Base-by-base conservation (phyloP, 2,329 filamentous ascomycete species). In the Pyrenochaeta sp. region DNA sequence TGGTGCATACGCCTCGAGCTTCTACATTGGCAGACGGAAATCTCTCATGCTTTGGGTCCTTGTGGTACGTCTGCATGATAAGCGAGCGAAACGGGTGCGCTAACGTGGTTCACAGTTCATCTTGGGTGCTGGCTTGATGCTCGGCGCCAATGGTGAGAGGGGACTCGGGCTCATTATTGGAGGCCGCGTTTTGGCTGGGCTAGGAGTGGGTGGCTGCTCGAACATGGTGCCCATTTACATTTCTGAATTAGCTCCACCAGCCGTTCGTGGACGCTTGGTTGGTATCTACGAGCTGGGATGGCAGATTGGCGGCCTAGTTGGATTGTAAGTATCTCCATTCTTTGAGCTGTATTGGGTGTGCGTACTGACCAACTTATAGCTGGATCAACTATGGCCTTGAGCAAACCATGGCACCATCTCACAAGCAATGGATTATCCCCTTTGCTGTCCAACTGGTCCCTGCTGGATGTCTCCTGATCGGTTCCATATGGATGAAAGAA, bases 61-160 rank as follows among this genome's bases (percentile, higher is more conserved):
- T 22, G 55, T 92, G 51, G 52, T 55, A 29, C 27, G 52, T 49
- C 13, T 20, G 8, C 5, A 4, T 6, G 14, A 3, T 13, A 9
- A 21, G 6, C 21, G 13, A 13, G 11, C 4, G 7, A n/a, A n/a
- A 29, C 34, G 3, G 7, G 10, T 11, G 20, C 5, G 17, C 32
- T 52, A 7, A 48, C 15, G 6, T 3, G 17, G 19, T n/a, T 14
- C 20, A 6, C 17, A 55, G 52, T 92, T 92, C 69, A 77, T 83
- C 39, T 61, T 91, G 7, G 89, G 88, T 48, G 67, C 87, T 29
- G 86, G 85, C 39, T 66, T 91, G 53, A 90, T 89, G 84, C 73
- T 90, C 17, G 87, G 84, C 32, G 64, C 65, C 6, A 67, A 67
- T 22, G 44, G 61, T 1, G 55, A 67, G 6, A 59, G 65, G 27